Base-by-base conservation (phyloP, 495 filamentous ascomycete species). In the Choiromyces venosus region DNA sequence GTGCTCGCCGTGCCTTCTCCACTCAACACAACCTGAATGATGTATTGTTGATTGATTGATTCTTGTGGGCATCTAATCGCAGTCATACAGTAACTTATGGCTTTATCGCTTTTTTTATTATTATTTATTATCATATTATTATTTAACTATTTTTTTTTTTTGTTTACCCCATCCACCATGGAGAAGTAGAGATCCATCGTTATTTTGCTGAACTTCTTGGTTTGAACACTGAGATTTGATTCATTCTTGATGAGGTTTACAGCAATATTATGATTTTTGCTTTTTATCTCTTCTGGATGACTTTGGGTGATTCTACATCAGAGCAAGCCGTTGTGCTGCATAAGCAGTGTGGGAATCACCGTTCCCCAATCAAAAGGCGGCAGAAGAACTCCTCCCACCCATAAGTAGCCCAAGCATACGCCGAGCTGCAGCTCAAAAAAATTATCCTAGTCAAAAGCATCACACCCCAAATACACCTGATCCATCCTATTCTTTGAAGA, bases 261-360 rank as follows among this genome's bases (percentile, higher is more conserved):
- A 29, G 46, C n/a, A 9, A n/a, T 52, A n/a, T 5, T 52, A 9
- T 52, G 7, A 40, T 25, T 25, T 25, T 52, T 25, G 8, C n/a
- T 56, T 56, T 56, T 56, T 56, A 44, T 25, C 14, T 29, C n/a
- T 56, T 14, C 9, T 56, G 9, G 21, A 25, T n/a, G n/a, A n/a
- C n/a, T n/a, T n/a, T n/a, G n/a, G n/a, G n/a, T n/a, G n/a, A n/a
- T n/a, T n/a, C n/a, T n/a, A n/a, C 7, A 56, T 2, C 21, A 52
- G 42, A 21, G 12, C 46, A 29, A 56, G 46, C 46, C 46, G 46
- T 56, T 56, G n/a, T 29, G 46, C 46, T 56, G 46, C 46, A 56
- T 56, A 56, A 56, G 46, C n/a, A 56, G 7, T n/a, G 46, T 56
- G 46, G 46, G n/a, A 56, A 56, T 56, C 46, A 56, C 46, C n/a